A percentile compares a stretch with the other conserved stretches of the same genome.
Evolutionary conservation across 495 filamentous ascomycete species (phyloP).

Genomic region (Choiromyces venosus): DNA sequence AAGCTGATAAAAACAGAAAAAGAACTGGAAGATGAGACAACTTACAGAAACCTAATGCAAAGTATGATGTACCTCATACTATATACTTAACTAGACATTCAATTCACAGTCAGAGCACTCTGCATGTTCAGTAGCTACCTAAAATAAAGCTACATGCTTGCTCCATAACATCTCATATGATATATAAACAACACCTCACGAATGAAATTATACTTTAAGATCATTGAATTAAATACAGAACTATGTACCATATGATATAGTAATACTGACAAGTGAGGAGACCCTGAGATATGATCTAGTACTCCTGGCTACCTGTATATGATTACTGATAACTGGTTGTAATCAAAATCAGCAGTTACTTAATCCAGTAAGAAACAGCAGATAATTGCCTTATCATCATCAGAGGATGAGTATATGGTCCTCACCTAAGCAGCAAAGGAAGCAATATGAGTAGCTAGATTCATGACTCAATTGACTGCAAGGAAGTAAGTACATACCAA

Average conservation of each 20-base stretch:
- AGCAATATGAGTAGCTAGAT: no score
- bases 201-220: no score
- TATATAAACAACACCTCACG: no score
- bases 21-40: neutral
- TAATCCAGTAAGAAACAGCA: no score
- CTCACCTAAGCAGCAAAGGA: no score
- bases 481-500: no score
- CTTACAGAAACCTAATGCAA: neutral
- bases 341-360: no score
- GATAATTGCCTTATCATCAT: no score
- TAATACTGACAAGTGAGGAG: neutral
- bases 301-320: neutral
- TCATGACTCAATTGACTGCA: no score
- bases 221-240: neutral
- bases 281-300: neutral
- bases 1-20: neutral
- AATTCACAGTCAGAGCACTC: neutral
- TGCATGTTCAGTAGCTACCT: neutral
- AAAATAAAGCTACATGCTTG: neutral
- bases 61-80: neutral
- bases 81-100: neutral
- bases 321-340: no score
- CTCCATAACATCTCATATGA: neutral
- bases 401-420: no score
- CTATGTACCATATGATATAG: neutral